Evolutionary conservation across 2,329 filamentous ascomycete genomes (phyloP), one percentile per base, ranked within the genome.

Genomic region (Xylariaceae sp.): DNA sequence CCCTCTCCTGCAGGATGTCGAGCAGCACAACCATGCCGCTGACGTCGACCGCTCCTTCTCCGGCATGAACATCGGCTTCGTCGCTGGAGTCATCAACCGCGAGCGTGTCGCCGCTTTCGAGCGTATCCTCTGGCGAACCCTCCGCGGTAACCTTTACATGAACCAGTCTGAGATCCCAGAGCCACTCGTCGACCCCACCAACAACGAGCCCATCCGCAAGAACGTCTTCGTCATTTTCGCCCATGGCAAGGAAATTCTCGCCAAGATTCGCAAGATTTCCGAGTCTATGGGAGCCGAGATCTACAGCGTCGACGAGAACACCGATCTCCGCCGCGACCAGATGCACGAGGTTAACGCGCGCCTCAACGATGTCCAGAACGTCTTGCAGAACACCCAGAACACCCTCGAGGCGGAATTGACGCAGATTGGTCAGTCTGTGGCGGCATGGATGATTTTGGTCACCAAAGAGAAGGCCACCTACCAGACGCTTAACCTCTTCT

Each of bases 141-240:
- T 99, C 40, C 90, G 94, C 71, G 94, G 94, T 65, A 99, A 99
- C 73, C 77, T 99, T 58, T 99, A 97, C 80, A 99, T 99, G 94
- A 99, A 99, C 75, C 95, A 99, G 77, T 93, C 93, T 39, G 94
- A 99, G 78, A 99, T 99, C 57, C 87, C 91, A 7, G 93, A 99
- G 70, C 85, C 90, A 36, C 87, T 99, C 62, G 80, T 96, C 69
- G 90, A 99, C 71, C 93, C 94, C 14, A 82, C 88, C 68, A 96
- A 84, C 75, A 97, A 97, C 70, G 93, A 97, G 74, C 80, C 89
- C 59, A 81, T 95, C 63, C 85, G 88, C 77, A 99, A 99, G 84
- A 99, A 97, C 64, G 94, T 99, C 50, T 99, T 99, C 67, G 93
- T 99, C 67, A 99, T 99, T 71, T 99, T 99, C 65, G 94, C 94